Base-by-base conservation (phyloP, 2,329 filamentous ascomycete genomes). In the Sporothrix luriei region DNA sequence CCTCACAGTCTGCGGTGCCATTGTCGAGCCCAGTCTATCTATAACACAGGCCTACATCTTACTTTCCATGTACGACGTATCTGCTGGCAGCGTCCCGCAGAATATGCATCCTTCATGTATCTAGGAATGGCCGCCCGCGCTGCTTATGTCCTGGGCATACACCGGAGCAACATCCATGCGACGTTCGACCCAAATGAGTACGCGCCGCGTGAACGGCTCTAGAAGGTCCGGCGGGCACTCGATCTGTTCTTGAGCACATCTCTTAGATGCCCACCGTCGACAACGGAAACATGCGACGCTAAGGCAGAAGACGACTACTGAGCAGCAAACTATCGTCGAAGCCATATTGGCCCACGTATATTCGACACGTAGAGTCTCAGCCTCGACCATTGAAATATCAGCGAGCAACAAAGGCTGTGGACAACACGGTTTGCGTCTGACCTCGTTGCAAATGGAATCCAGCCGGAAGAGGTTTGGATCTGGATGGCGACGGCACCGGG, bases 21-120 rank as follows among this genome's bases (percentile, higher is more conserved):
- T 87, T 0, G 82, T 84, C 72, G 82, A 86, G 70, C 85, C 85
- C 0, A 86, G 83, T 49, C 76, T 87, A 13, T 80, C 85, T 62
- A 78, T 87, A 74, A 82, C 86, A 4, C 78, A 83, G 19, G 78
- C 80, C 0, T 88, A 87, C 71, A 75, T 87, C 0, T 78, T 88
- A 19, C 84, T 88, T 82, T 81, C 85, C 0, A 87, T 87, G 72
- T 88, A 87, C 85, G 0, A 87, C 87, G 72, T 88, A 87, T 72
- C 85, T 87, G 82, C 80, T 87, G 3, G 85, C 84, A 0, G 84
- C 84, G 4, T 88, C 86, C 67, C 84, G 84, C 43, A 80, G 86
- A 10, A 88, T n/a, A 88, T 69, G 81, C 86, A 0, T 87, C 87
- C 0, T 89, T 87, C 68, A 88, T 89, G 84, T 89, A 89, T 69